These are phyloP conservation scores for Phytophthora sp. DNA, from an alignment of 352 stramenopile species.

Conservation along the genomic window DNA sequence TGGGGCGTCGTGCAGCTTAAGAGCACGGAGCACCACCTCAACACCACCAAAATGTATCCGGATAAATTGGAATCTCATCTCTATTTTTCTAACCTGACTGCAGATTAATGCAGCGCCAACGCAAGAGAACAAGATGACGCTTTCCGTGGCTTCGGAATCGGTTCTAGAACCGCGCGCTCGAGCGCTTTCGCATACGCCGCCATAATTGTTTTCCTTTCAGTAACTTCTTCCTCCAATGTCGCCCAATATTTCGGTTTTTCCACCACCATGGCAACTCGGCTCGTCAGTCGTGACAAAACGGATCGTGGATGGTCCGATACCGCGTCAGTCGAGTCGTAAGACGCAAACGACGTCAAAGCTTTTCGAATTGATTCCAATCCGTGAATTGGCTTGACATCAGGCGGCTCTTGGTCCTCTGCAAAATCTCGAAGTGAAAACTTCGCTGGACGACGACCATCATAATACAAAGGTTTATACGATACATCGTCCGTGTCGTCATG, in stretches of 20 bases:
- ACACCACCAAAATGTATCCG: too few species aligned
- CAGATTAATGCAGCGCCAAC: neutral
- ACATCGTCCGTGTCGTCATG: conserved; percentile 39
- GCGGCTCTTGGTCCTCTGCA: conserved; percentile 16
- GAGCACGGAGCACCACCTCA: too few species aligned
- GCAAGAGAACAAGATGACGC: too few species aligned
- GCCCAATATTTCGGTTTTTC: conserved; percentile 43
- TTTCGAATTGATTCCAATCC: conserved; percentile 33
- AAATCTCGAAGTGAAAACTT: conserved; percentile 41
- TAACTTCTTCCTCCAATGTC: conserved; percentile 21
- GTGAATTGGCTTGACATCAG: conserved; percentile 28
- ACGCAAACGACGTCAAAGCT: conserved; percentile 29
- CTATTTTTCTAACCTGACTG: neutral
- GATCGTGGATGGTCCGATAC: conserved; percentile 8
- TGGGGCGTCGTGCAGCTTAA: too few species aligned
- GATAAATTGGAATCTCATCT: too few species aligned
- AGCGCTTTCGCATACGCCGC: conserved; percentile 27
- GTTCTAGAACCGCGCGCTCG: conserved; percentile 1
- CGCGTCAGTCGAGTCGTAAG: conserved; percentile 19
- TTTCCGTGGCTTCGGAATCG: neutral
- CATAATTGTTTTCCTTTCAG: conserved; percentile 24
- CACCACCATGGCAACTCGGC: conserved; percentile 34
- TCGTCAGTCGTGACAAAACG: conserved; percentile 26
- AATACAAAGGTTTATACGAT: conserved; percentile 42
- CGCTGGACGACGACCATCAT: conserved; percentile 33